Percentiles rank a stretch among this genome's conserved stretches.
phyloP scores from a whole-genome alignment of 768 basidiomycete species.

The Gloeopeniophorella convolvens region DNA sequence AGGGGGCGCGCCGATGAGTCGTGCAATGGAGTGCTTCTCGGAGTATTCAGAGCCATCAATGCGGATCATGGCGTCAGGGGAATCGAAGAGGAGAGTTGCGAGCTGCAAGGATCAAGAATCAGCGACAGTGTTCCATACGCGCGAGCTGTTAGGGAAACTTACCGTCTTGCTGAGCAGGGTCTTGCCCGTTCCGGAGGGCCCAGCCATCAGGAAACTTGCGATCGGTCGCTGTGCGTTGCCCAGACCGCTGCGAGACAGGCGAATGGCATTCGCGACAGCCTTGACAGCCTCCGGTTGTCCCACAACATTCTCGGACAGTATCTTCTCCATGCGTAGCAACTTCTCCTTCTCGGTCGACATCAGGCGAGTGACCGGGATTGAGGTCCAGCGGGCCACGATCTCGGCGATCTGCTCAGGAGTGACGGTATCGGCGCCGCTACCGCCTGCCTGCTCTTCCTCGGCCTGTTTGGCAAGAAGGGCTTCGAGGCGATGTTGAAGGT shows the following conservation, averaged over 20 bases:
- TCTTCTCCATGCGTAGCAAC: slow-evolving; percentile 78
- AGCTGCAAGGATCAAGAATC: slow-evolving; percentile 42
- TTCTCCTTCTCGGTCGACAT: slow-evolving; percentile 91
- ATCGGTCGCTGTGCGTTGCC: slow-evolving; percentile 81
- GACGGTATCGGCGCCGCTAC: slow-evolving; percentile 59
- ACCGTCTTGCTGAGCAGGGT: slow-evolving; percentile 87
- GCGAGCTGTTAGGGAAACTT: slow-evolving; percentile 26
- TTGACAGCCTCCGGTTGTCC: slow-evolving; percentile 90
- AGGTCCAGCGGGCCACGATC: slow-evolving; percentile 91
- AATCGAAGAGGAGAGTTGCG: slow-evolving; percentile 84
- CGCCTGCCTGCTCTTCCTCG: slow-evolving; percentile 55
- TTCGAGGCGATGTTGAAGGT: slow-evolving; percentile 68
- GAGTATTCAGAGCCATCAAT: slow-evolving; percentile 94
- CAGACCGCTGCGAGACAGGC: slow-evolving; percentile 91
- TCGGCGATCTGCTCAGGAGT: slow-evolving; percentile 89
- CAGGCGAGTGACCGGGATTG: slow-evolving; percentile 81
- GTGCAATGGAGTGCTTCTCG: slow-evolving; percentile 69
- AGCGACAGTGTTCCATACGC: slow-evolving; percentile 3
- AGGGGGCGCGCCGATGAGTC: slow-evolving; percentile 68
- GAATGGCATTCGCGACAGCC: slow-evolving; percentile 89
- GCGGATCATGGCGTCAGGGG: slow-evolving; percentile 85
- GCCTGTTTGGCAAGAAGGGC: slow-evolving; percentile 67
- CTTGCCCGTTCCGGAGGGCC: slow-evolving; percentile 89
- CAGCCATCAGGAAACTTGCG: slow-evolving; percentile 88
- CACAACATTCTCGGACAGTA: slow-evolving; percentile 69